Base-by-base conservation (phyloP, 2,329 filamentous ascomycete species). In the Dryadomyces sulphureus region DNA sequence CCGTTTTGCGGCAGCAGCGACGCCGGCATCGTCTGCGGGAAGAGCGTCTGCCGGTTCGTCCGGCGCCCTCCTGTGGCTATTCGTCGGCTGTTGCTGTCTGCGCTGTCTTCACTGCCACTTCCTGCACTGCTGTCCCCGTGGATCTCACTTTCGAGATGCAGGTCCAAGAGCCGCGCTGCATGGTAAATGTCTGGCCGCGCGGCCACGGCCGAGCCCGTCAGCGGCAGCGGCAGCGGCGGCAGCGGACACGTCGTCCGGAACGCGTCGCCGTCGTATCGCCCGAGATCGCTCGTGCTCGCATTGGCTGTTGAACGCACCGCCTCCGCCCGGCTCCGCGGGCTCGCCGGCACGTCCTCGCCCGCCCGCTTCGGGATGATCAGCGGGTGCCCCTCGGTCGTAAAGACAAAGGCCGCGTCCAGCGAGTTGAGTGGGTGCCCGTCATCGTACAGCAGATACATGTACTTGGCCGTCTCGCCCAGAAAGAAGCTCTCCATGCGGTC, bases 401-500 rank as follows among this genome's bases (percentile, higher is more conserved):
- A 96, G 14, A 98, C 90, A 60, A 83, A 93, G 0, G 89, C 79
- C 0, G 81, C 79, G 61, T 96, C 92, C 35, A 93, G 66, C 19
- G 77, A 80, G 62, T 96, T 96, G 38, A 98, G 66, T 0, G 89
- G 87, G 62, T 96, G 92, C 14, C 79, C 73, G 5, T 80, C 73
- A 53, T 94, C 85, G 60, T 93, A 96, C 2, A 96, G 75, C 46
- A 98, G 67, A 60, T 93, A 96, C 51, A 98, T 69, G 61, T 98
- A 98, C 62, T 96, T 95, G 39, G 87, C 81, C 1, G 92, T 98
- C 63, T 98, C 92, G 14, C 92, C 90, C 1, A 98, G 72, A 57
- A 96, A 96, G 70, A 96, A 98, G 60, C 90, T 96, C 63, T 98
- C 92, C 92, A 96, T 96, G 30, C 92, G 82, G 60, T 98, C 89